These are phyloP conservation scores for Oxyria digyna DNA, from an alignment of 148 eudicot genomes.

Conservation along the genomic window DNA sequence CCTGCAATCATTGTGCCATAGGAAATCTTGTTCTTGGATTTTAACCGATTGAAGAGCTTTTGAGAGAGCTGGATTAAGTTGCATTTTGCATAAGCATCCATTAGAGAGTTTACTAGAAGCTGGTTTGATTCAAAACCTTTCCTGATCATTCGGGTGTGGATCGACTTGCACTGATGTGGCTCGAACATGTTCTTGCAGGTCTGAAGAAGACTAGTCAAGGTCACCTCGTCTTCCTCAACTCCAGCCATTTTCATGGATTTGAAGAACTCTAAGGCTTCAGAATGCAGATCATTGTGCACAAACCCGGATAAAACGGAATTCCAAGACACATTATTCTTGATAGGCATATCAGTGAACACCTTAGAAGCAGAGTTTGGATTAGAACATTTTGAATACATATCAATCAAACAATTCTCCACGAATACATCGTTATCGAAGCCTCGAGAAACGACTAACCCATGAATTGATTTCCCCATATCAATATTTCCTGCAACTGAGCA, in stretches of 20 bases:
- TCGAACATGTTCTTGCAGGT: slow-evolving; percentile 41
- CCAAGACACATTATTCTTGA: slow-evolving; percentile 61
- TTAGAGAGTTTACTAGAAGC: slow-evolving; percentile 46
- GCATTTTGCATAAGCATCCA: slow-evolving; percentile 72
- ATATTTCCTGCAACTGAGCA: slow-evolving; percentile 29
- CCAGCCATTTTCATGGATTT: slow-evolving; percentile 36
- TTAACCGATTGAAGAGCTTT: slow-evolving; percentile 29
- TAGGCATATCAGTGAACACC: slow-evolving; percentile 37
- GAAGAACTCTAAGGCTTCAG: slow-evolving; percentile 41
- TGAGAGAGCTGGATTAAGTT: slow-evolving; percentile 35
- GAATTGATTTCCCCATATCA: slow-evolving; percentile 31
- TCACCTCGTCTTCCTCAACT: slow-evolving; percentile 56
- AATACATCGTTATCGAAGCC: slow-evolving; percentile 51
- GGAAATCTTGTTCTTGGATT: slow-evolving; percentile 35
- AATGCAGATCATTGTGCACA: slow-evolving; percentile 40
- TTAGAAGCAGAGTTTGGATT: slow-evolving; percentile 42
- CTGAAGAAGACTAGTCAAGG: slow-evolving; percentile 61
- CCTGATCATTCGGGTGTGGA: slow-evolving; percentile 40
- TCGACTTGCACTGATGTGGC: slow-evolving; percentile 36
- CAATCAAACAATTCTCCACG: slow-evolving; percentile 46
- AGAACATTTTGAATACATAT: slow-evolving; percentile 48
- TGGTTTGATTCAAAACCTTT: slow-evolving; percentile 37
- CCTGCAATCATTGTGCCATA: slow-evolving; percentile 90
- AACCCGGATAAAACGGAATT: slow-evolving; percentile 62
- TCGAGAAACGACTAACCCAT: slow-evolving; percentile 36